Evolutionary conservation across 257 asterid genomes (phyloP), one percentile per base, ranked within the genome.

Genomic region (Plectranthus barbatus): DNA sequence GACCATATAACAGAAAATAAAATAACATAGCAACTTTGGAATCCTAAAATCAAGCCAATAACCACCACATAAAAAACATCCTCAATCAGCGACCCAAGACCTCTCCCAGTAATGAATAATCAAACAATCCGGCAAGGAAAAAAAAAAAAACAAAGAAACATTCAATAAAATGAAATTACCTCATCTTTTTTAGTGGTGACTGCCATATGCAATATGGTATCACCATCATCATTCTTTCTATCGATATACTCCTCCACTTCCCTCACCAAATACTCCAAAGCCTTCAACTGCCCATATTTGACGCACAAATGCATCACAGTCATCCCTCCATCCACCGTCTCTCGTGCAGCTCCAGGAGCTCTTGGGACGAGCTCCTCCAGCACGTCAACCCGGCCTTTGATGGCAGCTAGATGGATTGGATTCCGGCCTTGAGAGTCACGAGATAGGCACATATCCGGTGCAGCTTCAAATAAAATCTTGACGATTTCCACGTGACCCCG

Each of bases 401-500:
- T 67, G 42, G 82, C 85, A 0, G 89, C 89, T 4, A 82, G 70
- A 51, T 82, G 86, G 3, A 84, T 56, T 12, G 92, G 86, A 13
- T 80, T 80, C 74, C 80, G 66, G 17, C 92, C 92, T 10, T 74
- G 77, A 0, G 63, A 62, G 64, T 82, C 86, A 1, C 79, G 77
- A 0, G 73, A 64, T 6, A 77, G 49, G 34, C 84, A 77, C 77
- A 72, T 66, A n/a, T 76, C 73, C 3, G 84, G 78, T 44, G 78
- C 70, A 23, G 74, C 75, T 2, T 45, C 18, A 2, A 56, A 5
- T 58, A 83, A 14, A 6, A 1, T 8, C 8, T 12, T 67, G 0
- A 36, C 74, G 3, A 80, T 78, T 14, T 75, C 66, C 18, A 71
- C 1, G n/a, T 73, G 12, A 1, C 86, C 90, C 50, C 56, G 73